Evolutionary conservation across 371 early-diverging fungal species (phyloP), one percentile per base, ranked within the genome.

Genomic region (Entomophthora muscae): DNA sequence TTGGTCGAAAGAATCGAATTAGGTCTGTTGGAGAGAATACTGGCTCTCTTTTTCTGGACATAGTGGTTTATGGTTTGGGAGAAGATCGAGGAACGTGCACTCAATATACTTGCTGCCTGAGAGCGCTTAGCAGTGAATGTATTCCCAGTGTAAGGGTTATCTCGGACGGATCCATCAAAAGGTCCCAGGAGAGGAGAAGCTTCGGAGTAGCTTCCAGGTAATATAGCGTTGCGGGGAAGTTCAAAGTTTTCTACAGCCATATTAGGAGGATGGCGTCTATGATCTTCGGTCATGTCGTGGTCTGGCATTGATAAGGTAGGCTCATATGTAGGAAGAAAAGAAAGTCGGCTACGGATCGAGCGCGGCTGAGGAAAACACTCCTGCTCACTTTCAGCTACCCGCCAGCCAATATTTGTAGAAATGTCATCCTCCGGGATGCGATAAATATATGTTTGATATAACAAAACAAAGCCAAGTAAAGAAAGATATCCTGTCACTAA

Each of bases 401-500:
- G 42, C 42, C 42, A 42, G 10, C 10, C 42, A 10, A 42, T 42
- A 5, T 5, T 42, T 42, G 42, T 42, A 42, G 42, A 5, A 42
- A 42, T 42, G 17, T 42, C 42, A 17, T 42, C 42, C 42, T 42
- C 42, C 10, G 13, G 21, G 13, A 23, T 5, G 7, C 27, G 61
- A 23, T 61, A 61, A 7, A 33, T 2, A 24, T 61, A 61, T 5
- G 31, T 61, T 30, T 61, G 61, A 13, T 32, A 30, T 28, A 61
- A 51, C 26, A 61, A 51, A 26, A 61, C 42, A 3, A 21, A n/a
- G n/a, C 61, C 61, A 12, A 61, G 27, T 10, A 61, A n/a, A 7
- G 42, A 12, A 2, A 61, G 27, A 24, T 61, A 61, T 2, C 61
- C 61, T 12, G 61, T 61, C 17, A 61, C 61, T 33, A 61, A 51